Base-by-base conservation (phyloP, 805 yeast genomes). In the Teunomyces kruisii region DNA sequence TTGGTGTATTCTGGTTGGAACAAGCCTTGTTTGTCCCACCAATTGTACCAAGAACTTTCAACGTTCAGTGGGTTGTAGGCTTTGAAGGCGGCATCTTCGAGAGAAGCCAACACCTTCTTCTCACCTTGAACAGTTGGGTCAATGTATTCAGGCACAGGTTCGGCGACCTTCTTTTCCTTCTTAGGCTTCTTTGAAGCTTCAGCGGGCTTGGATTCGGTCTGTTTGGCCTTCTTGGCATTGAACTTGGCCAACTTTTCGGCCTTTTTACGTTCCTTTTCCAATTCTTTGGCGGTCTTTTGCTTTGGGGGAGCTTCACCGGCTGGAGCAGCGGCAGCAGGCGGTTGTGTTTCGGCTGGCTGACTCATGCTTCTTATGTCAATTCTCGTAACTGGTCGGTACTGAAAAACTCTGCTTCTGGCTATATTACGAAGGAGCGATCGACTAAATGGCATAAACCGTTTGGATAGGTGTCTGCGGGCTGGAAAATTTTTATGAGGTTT, bases 1-100 rank as follows among this genome's bases (percentile, higher is more conserved):
- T 71, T 77, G 37, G 84, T 76, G 54, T 86, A 83, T 63, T 88
- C 87, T 14, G 99, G 99, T 68, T 86, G 84, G 60, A 94, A 94
- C 59, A 81, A 83, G 14, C 94, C 95, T 67, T 88, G 78, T 58
- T 86, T 76, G 49, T 80, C 85, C 99, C 99, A 94, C 98, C 99
- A 94, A 14, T 79, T 81, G 70, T 92, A 92, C 99, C 99, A 94
- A 10, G 97, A 88, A 45, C 95, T 85, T 70, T 94, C 99, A 39
- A 94, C 97, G 56, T 84, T 86, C 56, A 81, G 80, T 28, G 99
- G 99, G 59, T 81, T 87, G 68, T 94, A 94, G 8, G 98, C 92
- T 68, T 94, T 91, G 64, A 94, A 81, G 15, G 97, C 83, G 16
- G 96, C 91, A 63, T 91, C 96, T 35, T 92, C 97, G 43, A 94